Percentiles rank a stretch among this genome's conserved stretches.
Conservation (phyloP, 176 grass and related monocot genomes). For the Calamus simplicifolius region DNA sequence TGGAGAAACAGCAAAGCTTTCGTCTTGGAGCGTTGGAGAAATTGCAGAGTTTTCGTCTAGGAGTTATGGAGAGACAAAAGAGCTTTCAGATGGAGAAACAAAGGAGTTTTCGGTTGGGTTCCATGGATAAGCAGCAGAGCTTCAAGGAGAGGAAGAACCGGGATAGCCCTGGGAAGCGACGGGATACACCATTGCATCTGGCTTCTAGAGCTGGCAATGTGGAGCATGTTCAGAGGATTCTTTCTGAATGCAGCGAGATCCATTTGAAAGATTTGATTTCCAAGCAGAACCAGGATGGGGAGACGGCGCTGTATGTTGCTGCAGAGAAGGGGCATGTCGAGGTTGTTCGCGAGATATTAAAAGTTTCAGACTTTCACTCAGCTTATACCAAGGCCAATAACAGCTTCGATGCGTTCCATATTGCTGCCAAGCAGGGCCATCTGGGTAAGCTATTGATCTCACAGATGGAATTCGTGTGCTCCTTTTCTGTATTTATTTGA, state of each 20-base stretch:
- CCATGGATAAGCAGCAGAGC: conserved; percentile 20
- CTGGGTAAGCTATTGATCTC: conserved; percentile 48
- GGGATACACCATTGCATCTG: conserved; percentile 11
- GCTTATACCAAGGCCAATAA: conserved; percentile 61
- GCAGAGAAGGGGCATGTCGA: conserved; percentile 74
- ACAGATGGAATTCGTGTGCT: not conserved
- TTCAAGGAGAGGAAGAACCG: conserved; percentile 12
- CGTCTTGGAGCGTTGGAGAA: not conserved
- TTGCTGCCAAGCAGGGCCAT: conserved; percentile 83
- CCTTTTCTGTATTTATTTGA: no score
- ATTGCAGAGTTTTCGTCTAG: conserved; percentile 6
- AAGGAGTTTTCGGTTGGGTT: conserved; percentile 3
- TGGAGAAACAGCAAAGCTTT: no score
- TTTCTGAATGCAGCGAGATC: conserved; percentile 39
- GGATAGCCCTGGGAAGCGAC: conserved; percentile 15
- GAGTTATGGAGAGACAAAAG: conserved; percentile 2
- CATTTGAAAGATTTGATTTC: conserved; percentile 40
- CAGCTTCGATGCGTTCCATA: conserved; percentile 82
- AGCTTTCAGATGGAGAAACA: conserved; percentile 13
- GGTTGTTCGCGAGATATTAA: conserved; percentile 69
- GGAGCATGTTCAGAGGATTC: conserved; percentile 53
- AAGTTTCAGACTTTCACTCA: conserved; percentile 54
- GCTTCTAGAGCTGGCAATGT: conserved; percentile 36
- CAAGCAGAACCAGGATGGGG: conserved; percentile 62
- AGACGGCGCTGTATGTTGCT: conserved; percentile 69